Evolutionary conservation across 768 basidiomycete species (phyloP).

Genomic region (Atractiella rhizophila): DNA sequence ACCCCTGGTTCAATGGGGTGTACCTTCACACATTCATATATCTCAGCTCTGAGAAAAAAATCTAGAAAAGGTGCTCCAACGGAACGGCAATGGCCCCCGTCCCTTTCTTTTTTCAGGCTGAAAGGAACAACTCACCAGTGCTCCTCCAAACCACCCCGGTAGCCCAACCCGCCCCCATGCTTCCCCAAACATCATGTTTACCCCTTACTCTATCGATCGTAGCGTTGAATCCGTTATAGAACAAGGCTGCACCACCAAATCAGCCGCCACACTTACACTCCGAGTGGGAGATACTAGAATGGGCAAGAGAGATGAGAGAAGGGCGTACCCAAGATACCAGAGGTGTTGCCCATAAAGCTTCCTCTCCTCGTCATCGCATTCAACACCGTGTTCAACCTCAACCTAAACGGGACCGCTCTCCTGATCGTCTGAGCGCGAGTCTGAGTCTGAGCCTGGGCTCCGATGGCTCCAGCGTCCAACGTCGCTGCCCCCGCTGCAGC

Average conservation of each 20-base stretch:
- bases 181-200: constrained; percentile 70
- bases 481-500: not conserved
- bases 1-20: not conserved
- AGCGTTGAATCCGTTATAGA: constrained; percentile 91
- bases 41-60: too few relatives aligned
- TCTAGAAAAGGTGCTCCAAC: too few relatives aligned
- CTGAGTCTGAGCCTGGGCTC: not conserved
- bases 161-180: constrained; percentile 70
- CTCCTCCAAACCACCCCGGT: constrained; percentile 82
- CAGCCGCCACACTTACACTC: not conserved
- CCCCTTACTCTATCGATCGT: constrained; percentile 68
- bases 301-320: constrained; percentile 18
- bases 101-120: too few relatives aligned
- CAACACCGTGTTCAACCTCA: constrained; percentile 88
- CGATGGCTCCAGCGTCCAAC: not conserved
- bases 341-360: constrained; percentile 92
- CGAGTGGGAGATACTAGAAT: not conserved
- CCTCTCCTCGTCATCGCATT: constrained; percentile 93
- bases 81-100: too few relatives aligned
- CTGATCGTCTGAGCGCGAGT: constrained; percentile 1
- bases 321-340: constrained; percentile 75
- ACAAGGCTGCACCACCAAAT: constrained; percentile 37
- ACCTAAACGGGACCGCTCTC: constrained; percentile 11
- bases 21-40: not conserved
- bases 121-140: constrained; percentile 46